Conservation (phyloP, 305 asterid genomes). For the Withania somnifera region DNA sequence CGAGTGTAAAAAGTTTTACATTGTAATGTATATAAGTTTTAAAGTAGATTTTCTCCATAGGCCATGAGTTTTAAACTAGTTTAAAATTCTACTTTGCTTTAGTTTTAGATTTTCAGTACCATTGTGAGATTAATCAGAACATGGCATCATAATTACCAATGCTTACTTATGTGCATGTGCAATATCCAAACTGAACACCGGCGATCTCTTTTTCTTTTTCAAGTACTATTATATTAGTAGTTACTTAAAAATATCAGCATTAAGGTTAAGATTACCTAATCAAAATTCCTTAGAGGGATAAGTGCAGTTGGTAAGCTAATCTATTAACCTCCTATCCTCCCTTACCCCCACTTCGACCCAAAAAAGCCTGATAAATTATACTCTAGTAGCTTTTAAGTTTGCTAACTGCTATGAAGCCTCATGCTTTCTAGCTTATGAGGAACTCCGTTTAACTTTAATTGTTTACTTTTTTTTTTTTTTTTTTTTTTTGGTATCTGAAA, state of each 20-base stretch:
- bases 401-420: no score
- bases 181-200: neutral
- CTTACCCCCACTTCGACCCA: neutral
- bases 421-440: no score
- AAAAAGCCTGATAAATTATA: neutral
- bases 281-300: neutral
- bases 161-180: neutral
- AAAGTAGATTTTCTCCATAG: no score
- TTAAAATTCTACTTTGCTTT: neutral
- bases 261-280: neutral
- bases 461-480: no score
- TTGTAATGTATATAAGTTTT: no score
- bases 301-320: neutral
- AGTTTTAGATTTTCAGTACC: neutral
- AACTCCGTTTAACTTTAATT: no score
- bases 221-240: neutral
- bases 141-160: neutral
- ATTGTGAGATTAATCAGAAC: neutral
- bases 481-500: neutral
- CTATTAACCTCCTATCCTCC: neutral
- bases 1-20: no score
- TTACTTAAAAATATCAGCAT: neutral
- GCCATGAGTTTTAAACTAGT: no score
- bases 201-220: neutral
- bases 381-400: no score